phyloP scores from a whole-genome alignment of 31 red algal genomes.

The Asparagopsis taxiformis region DNA sequence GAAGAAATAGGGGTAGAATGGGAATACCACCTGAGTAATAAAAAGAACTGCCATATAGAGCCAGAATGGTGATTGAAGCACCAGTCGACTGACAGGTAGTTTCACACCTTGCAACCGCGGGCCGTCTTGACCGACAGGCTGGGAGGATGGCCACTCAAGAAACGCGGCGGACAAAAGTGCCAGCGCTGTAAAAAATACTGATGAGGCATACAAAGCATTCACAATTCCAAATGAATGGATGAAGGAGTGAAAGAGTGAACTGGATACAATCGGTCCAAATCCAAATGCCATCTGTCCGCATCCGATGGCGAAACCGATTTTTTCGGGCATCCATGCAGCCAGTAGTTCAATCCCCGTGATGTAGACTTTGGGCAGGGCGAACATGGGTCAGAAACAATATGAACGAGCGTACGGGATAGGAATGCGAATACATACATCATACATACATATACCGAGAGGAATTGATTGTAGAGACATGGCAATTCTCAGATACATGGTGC shows the following conservation, averaged over 20 bases:
- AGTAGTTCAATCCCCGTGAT: slow-evolving; percentile 17
- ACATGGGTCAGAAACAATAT: too few species aligned
- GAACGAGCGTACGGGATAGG: not conserved
- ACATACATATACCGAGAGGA: slow-evolving; percentile 19
- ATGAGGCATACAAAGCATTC: not conserved
- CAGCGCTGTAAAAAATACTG: not conserved
- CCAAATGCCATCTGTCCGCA: slow-evolving; percentile 10
- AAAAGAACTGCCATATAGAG: slow-evolving; percentile 12
- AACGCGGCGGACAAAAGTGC: not conserved
- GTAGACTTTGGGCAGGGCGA: slow-evolving; percentile 10
- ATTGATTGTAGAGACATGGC: slow-evolving; percentile 12
- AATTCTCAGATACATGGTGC: not conserved
- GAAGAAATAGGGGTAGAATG: slow-evolving; percentile 13
- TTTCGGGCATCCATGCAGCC: slow-evolving; percentile 12
- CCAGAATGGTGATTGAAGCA: not conserved
- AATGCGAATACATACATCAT: too few species aligned
- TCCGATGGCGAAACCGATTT: slow-evolving; percentile 16
- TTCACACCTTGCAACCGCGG: not conserved
- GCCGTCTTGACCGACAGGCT: not conserved
- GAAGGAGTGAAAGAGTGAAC: not conserved
- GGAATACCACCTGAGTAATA: not conserved
- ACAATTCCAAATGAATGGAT: not conserved
- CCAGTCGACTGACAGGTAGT: not conserved
- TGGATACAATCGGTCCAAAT: slow-evolving; percentile 16
- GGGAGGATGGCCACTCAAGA: slow-evolving; percentile 8